Base-by-base conservation (phyloP, 2,329 filamentous ascomycete species). In the Rhinocladiella similis region DNA sequence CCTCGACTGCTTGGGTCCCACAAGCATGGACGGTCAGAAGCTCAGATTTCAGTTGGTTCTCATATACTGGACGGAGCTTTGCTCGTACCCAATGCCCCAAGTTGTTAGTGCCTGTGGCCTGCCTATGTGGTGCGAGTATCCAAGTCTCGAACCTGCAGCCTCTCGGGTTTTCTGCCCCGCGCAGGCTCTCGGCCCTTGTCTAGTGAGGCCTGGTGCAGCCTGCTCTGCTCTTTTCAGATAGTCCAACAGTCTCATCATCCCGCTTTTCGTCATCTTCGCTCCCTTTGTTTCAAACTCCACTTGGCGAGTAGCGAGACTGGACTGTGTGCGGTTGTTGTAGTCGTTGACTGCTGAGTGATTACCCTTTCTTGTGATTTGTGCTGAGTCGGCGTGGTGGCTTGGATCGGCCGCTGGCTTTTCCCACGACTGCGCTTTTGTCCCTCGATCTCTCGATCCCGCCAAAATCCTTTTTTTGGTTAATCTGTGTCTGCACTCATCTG, bases 331-430 rank as follows among this genome's bases (percentile, higher is more conserved):
- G 35, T 38, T 10, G 35, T n/a, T 41, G 38, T 48, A 12, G 27
- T 35, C 25, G 46, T 35, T 35, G 42, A 27, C n/a, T 48, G 46
- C 46, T 48, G 22, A 29, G n/a, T 48, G 46, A 29, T 19, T 29
- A 22, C 46, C 29, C n/a, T n/a, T 48, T 48, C 25, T 19, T 19
- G 43, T 19, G 13, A 38, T 4, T 41, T 41, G 38, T 19, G 5
- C 38, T 41, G 18, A 5, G 14, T 16, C 10, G 38, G n/a, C n/a
- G 38, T 13, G 38, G 38, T 41, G 38, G 38, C 38, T 41, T 41
- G 38, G 38, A 19, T 16, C 38, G 38, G 14, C 38, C 3, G 38
- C 38, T 41, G 38, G 38, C 38, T 41, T 16, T 7, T 2, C 18
- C 38, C 38, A 16, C 38, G 14, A 41, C 14, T 41, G 38, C 38